Evolutionary conservation across 139 green algal species (phyloP).

Genomic region (Penium margaritaceum): DNA sequence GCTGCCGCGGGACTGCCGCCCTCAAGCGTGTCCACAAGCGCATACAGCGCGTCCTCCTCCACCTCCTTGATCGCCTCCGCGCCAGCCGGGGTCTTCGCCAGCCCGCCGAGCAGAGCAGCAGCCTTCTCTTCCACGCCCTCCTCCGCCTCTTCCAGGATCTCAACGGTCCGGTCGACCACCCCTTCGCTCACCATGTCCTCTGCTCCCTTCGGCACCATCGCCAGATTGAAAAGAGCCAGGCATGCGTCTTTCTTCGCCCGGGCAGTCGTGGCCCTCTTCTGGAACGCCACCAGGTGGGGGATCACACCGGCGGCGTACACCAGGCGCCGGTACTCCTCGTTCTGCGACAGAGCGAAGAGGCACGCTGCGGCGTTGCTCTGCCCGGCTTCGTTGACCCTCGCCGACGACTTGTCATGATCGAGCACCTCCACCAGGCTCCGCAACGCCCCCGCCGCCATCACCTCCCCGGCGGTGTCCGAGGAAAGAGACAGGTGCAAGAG

Average conservation of each 20-base stretch:
- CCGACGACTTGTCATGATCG: too few species aligned
- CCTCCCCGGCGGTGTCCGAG: neutral
- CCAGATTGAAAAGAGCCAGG: slow-evolving; percentile 1
- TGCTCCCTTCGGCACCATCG: neutral
- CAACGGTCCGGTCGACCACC: neutral
- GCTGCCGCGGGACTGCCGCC: neutral
- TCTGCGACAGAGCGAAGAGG: neutral
- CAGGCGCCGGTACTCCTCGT: neutral
- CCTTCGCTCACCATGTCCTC: neutral
- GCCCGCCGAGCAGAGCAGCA: neutral
- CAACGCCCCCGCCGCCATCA: neutral
- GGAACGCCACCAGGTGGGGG: neutral
- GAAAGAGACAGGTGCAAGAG: neutral
- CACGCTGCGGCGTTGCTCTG: neutral
- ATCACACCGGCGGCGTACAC: neutral
- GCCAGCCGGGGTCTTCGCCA: neutral
- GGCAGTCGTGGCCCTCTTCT: neutral
- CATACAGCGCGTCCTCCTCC: neutral
- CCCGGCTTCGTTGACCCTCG: neutral
- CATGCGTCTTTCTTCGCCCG: neutral
- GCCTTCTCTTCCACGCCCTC: slow-evolving; percentile 2
- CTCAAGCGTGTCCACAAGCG: neutral
- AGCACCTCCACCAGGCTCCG: neutral
- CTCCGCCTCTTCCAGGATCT: slow-evolving; percentile 1
- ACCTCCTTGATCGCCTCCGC: neutral